These are phyloP conservation scores for Phytophthora europaea DNA, from an alignment of 352 stramenopile species.

Conservation along the genomic window DNA sequence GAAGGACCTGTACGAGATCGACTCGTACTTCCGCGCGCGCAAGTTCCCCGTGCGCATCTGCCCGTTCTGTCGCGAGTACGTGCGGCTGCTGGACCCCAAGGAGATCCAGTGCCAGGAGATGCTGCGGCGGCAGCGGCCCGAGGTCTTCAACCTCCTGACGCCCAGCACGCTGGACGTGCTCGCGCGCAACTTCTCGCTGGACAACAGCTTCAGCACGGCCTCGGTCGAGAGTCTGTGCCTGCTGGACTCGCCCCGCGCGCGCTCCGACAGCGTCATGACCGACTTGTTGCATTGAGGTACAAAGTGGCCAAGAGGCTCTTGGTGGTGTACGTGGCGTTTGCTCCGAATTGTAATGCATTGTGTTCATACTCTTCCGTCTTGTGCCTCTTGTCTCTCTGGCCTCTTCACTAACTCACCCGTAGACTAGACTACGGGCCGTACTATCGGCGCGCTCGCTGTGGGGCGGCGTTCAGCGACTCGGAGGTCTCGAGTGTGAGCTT, in stretches of 20 bases:
- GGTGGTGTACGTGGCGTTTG: neutral
- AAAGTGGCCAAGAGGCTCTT: neutral
- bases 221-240: constrained; percentile 44
- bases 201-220: constrained; percentile 42
- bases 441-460: neutral
- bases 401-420: neutral
- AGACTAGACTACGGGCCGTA: neutral
- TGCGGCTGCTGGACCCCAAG: constrained; percentile 34
- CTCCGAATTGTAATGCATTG: constrained; percentile 20
- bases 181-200: constrained; percentile 43
- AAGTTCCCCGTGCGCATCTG: constrained; percentile 40
- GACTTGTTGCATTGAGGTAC: constrained; percentile 34
- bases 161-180: constrained; percentile 37
- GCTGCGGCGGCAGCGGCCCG: constrained; percentile 21
- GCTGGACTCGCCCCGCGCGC: constrained; percentile 32
- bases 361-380: constrained; percentile 1
- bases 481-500: constrained; percentile 47
- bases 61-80: constrained; percentile 37
- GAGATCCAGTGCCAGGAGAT: constrained; percentile 44
- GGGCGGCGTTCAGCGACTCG: constrained; percentile 30
- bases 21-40: constrained; percentile 36
- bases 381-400: no score
- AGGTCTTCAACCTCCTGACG: constrained; percentile 37
- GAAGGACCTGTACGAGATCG: constrained; percentile 40
- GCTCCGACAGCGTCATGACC: constrained; percentile 40